These are phyloP conservation scores for Grigorovia yakushimaensis DNA, from an alignment of 805 yeast genomes.

Conservation along the genomic window DNA sequence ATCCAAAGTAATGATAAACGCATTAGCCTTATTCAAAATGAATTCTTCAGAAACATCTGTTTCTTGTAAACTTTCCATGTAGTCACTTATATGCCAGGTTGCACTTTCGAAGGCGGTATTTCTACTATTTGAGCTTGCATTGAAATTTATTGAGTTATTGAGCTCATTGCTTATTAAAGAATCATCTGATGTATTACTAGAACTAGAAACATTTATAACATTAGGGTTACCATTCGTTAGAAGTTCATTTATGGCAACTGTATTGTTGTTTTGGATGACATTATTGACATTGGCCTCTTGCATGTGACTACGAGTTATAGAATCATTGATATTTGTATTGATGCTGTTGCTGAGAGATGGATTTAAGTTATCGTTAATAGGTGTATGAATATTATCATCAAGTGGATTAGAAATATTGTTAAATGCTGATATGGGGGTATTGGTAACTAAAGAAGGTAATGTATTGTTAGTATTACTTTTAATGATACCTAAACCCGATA, in stretches of 20 bases:
- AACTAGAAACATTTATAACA: neutral
- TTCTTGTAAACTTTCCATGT: slow-evolving; percentile 28
- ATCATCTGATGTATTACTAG: neutral
- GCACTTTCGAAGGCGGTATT: slow-evolving; percentile 17
- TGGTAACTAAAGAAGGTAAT: neutral
- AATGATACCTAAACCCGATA: neutral
- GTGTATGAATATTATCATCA: neutral
- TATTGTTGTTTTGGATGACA: neutral
- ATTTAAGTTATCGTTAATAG: neutral
- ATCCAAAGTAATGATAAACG: slow-evolving; percentile 45
- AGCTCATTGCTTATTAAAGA: neutral
- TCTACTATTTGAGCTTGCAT: neutral
- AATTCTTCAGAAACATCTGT: slow-evolving; percentile 16
- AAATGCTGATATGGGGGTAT: neutral
- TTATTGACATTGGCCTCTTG: neutral
- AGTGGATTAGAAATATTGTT: neutral
- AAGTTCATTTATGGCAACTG: neutral
- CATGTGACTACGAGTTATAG: neutral
- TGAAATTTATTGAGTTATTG: neutral
- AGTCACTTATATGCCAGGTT: slow-evolving; percentile 30
- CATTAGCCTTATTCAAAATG: slow-evolving; percentile 50
- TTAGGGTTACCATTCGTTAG: neutral
- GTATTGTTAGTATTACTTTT: neutral
- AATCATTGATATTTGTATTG: neutral
- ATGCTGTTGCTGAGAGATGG: neutral